Evolutionary conservation across 306 rosid species (phyloP).

Genomic region (Cucumis cinereus): DNA sequence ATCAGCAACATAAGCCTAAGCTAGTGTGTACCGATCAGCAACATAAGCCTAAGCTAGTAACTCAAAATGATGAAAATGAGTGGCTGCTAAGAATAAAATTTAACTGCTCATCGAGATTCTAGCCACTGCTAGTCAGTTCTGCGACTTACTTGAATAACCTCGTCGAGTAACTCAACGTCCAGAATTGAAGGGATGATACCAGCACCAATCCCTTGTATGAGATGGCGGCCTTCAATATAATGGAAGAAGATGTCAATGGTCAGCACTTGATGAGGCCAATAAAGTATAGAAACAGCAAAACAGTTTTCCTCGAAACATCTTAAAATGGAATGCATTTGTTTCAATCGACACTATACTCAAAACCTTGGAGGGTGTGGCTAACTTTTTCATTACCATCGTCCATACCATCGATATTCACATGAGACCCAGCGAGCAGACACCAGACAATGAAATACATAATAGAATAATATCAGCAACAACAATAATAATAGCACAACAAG

Average conservation of each 20-base stretch:
- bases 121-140: background rate
- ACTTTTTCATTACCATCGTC: background rate
- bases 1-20: background rate
- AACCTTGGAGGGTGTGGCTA: background rate
- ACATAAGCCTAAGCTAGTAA: background rate
- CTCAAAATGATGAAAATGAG: background rate
- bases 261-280: background rate
- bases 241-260: background rate
- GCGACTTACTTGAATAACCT: conserved; percentile 49
- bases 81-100: background rate
- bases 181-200: conserved; percentile 42
- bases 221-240: conserved; percentile 40
- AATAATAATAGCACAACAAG: background rate
- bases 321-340: background rate
- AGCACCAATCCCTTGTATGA: conserved; percentile 70
- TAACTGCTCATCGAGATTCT: background rate
- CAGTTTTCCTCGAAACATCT: background rate
- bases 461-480: background rate
- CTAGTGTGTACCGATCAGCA: background rate
- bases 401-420: background rate
- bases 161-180: conserved; percentile 48
- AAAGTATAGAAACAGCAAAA: background rate
- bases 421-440: background rate
- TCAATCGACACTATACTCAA: background rate
- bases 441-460: background rate